Conservation (phyloP, 306 rosid species). For the Rosa persica region DNA sequence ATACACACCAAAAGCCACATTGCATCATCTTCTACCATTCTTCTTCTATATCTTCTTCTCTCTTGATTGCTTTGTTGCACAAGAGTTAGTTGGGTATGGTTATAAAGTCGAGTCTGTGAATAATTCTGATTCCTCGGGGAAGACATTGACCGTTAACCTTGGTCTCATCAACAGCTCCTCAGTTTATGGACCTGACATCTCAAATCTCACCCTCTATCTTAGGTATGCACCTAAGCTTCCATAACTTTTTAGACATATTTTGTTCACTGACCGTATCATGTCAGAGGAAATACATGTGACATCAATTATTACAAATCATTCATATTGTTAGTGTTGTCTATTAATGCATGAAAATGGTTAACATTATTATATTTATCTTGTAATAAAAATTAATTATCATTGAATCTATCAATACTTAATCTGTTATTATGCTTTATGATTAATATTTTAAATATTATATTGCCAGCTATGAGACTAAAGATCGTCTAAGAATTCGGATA, state of each 20-base stretch:
- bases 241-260: too few relatives aligned
- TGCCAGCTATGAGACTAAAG: conserved; percentile 53
- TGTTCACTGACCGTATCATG: too few relatives aligned
- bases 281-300: too few relatives aligned
- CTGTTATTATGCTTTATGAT: background rate
- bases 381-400: too few relatives aligned
- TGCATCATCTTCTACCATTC: conserved; percentile 2
- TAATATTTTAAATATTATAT: background rate
- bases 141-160: conserved; percentile 59
- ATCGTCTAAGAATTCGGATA: conserved; percentile 58
- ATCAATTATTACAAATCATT: too few relatives aligned
- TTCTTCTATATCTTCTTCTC: background rate
- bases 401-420: background rate
- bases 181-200: conserved; percentile 67
- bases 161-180: conserved; percentile 50
- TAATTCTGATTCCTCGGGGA: conserved; percentile 10
- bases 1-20: background rate
- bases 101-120: conserved; percentile 42
- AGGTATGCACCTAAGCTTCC: conserved; percentile 33
- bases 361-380: too few relatives aligned
- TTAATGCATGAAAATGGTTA: too few relatives aligned
- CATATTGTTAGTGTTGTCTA: too few relatives aligned
- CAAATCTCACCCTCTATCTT: conserved; percentile 49
- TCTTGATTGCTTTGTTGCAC: conserved; percentile 1
- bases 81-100: conserved; percentile 50